Percentiles rank a stretch among this genome's conserved stretches.
Evolutionary conservation across 306 rosid genomes (phyloP).

Genomic region (Ormosia semicastrata): DNA sequence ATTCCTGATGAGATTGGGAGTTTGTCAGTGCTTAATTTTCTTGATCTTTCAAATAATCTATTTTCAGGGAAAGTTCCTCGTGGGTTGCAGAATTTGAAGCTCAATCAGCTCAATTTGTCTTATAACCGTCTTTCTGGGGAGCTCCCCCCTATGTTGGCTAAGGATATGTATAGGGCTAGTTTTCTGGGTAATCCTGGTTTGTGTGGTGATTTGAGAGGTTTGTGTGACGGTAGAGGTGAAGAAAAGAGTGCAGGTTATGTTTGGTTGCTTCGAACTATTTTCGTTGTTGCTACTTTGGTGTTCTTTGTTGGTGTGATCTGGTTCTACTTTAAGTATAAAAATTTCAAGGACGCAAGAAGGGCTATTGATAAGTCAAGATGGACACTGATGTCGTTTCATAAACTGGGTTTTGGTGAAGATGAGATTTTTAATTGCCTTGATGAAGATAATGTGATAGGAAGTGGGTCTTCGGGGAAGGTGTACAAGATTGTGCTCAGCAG

Average conservation of each 20-base stretch:
- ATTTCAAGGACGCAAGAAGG: conserved; percentile 52
- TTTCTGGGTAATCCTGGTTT: conserved; percentile 84
- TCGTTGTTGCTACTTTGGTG: conserved; percentile 53
- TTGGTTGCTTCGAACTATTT: conserved; percentile 69
- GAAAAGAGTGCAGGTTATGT: conserved; percentile 47
- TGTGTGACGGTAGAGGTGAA: conserved; percentile 41
- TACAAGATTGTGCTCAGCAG: conserved; percentile 78
- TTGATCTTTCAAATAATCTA: conserved; percentile 73
- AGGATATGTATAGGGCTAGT: conserved; percentile 55
- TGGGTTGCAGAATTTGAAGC: conserved; percentile 72
- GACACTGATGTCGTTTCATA: conserved; percentile 93
- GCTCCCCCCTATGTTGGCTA: conserved; percentile 67
- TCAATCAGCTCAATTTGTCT: conserved; percentile 70
- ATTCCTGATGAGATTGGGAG: conserved; percentile 71
- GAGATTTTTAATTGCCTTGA: conserved; percentile 87
- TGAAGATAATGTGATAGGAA: conserved; percentile 87
- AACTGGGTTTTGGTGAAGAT: conserved; percentile 73
- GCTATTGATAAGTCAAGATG: conserved; percentile 68
- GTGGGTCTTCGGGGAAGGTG: conserved; percentile 85
- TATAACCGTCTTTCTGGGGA: conserved; percentile 63
- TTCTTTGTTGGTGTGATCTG: conserved; percentile 65
- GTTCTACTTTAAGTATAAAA: conserved; percentile 75
- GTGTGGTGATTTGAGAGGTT: conserved; percentile 61
- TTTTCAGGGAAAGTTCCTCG: conserved; percentile 67
- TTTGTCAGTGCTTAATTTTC: conserved; percentile 69